phyloP scores from a whole-genome alignment of 441 rosid species.

The Geranium incanum region DNA sequence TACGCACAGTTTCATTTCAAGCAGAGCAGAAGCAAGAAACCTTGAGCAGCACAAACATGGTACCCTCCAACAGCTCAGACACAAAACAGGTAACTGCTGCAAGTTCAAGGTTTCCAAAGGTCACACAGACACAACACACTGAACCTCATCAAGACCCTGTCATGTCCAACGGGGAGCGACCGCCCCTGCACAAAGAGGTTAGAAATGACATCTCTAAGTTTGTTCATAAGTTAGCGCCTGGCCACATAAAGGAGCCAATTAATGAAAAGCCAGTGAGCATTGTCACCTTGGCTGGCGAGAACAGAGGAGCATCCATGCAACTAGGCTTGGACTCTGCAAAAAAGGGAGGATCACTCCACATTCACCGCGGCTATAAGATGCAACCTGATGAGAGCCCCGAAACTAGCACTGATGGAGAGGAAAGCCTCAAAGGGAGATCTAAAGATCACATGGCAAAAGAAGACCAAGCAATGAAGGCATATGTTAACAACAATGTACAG shows the following conservation, averaged over 20 bases:
- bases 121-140: slow-evolving; percentile 14
- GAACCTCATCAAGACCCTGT: slow-evolving; percentile 29
- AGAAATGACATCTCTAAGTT: slow-evolving; percentile 57
- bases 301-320: slow-evolving; percentile 72
- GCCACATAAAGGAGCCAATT: slow-evolving; percentile 11
- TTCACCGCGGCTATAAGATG: slow-evolving; percentile 50
- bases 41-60: slow-evolving; percentile 22
- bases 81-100: slow-evolving; percentile 30
- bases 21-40: slow-evolving; percentile 27
- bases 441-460: slow-evolving; percentile 26
- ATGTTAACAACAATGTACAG: slow-evolving; percentile 59
- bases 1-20: slow-evolving; percentile 8
- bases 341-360: slow-evolving; percentile 46
- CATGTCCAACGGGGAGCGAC: slow-evolving; percentile 26
- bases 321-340: slow-evolving; percentile 27
- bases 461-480: slow-evolving; percentile 35
- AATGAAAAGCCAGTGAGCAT: slow-evolving; percentile 41
- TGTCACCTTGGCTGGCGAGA: slow-evolving; percentile 71
- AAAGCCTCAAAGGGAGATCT: slow-evolving; percentile 21
- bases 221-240: slow-evolving; percentile 18
- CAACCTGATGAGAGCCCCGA: slow-evolving; percentile 55
- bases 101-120: slow-evolving; percentile 30
- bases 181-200: slow-evolving; percentile 44
- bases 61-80: slow-evolving; percentile 20
- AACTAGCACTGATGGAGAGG: slow-evolving; percentile 53